These are phyloP conservation scores for Hirsutella rhossiliensis DNA, from an alignment of 2,329 filamentous ascomycete genomes.

Conservation along the genomic window DNA sequence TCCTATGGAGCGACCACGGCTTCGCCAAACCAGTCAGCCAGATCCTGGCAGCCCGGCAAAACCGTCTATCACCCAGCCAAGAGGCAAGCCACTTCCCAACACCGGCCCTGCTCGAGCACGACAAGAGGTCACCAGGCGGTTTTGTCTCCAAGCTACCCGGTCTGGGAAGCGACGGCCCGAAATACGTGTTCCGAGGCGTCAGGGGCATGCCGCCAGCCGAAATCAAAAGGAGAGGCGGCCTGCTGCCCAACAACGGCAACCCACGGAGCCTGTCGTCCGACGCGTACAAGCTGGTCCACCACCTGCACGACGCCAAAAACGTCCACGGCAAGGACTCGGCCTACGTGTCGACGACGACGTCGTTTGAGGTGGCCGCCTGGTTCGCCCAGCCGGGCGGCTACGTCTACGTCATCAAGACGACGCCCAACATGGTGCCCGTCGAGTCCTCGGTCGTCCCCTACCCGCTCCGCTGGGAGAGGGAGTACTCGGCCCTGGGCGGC, in stretches of 20 bases:
- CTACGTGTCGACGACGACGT: not conserved
- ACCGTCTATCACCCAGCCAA: too few species aligned
- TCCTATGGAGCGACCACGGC: too few species aligned
- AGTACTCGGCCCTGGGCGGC: not conserved
- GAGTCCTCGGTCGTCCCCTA: not conserved
- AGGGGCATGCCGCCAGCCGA: not conserved
- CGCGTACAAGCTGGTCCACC: not conserved
- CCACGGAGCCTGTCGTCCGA: not conserved
- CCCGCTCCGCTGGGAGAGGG: not conserved
- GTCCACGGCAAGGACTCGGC: not conserved
- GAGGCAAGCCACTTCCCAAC: too few species aligned
- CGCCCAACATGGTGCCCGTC: not conserved
- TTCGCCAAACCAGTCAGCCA: too few species aligned
- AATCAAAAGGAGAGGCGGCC: not conserved
- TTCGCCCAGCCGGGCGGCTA: not conserved
- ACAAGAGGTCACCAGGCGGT: too few species aligned
- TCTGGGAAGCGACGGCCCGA: too few species aligned
- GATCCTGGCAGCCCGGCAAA: too few species aligned
- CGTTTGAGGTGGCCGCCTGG: not conserved
- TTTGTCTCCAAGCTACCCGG: too few species aligned
- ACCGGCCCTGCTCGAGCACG: too few species aligned
- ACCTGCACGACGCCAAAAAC: not conserved
- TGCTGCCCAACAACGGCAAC: not conserved
- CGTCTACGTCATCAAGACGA: not conserved
- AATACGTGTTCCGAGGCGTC: not conserved